Evolutionary conservation across 192 early-diverging fungal genomes (phyloP).

Genomic region (Entomortierella chlamydospora): DNA sequence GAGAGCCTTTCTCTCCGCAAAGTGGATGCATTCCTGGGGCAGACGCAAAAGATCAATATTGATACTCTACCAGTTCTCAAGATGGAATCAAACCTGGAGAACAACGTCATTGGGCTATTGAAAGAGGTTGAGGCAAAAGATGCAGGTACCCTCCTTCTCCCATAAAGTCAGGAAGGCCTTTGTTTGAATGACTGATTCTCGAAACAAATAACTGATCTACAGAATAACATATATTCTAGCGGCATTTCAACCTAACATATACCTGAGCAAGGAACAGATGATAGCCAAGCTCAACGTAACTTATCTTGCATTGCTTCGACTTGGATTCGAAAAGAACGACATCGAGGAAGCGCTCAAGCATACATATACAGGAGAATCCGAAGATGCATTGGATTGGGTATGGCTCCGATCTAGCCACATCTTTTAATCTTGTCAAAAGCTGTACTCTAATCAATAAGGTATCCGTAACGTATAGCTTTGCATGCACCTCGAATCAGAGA

Average conservation of each 20-base stretch:
- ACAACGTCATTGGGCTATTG: slow-evolving; percentile 43
- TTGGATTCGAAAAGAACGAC: slow-evolving; percentile 59
- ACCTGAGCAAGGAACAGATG: slow-evolving; percentile 47
- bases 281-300: slow-evolving; percentile 60
- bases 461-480: slow-evolving; percentile 17
- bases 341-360: slow-evolving; percentile 57
- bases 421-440: not conserved
- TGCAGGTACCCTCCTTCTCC: too few species aligned
- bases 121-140: slow-evolving; percentile 50
- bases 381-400: slow-evolving; percentile 68
- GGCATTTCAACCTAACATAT: slow-evolving; percentile 29
- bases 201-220: not conserved
- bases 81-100: slow-evolving; percentile 53
- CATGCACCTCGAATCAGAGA: slow-evolving; percentile 53
- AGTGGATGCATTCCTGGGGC: slow-evolving; percentile 53
- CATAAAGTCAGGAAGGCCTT: not conserved
- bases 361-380: slow-evolving; percentile 51
- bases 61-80: slow-evolving; percentile 48
- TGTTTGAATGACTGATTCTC: not conserved
- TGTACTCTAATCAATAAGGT: not conserved
- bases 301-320: slow-evolving; percentile 55
- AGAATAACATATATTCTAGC: not conserved
- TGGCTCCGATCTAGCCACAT: not conserved
- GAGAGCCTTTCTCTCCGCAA: slow-evolving; percentile 35
- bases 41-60: slow-evolving; percentile 44